Base-by-base conservation (phyloP, 176 grass and related monocot genomes). In the Paspalum vaginatum region DNA sequence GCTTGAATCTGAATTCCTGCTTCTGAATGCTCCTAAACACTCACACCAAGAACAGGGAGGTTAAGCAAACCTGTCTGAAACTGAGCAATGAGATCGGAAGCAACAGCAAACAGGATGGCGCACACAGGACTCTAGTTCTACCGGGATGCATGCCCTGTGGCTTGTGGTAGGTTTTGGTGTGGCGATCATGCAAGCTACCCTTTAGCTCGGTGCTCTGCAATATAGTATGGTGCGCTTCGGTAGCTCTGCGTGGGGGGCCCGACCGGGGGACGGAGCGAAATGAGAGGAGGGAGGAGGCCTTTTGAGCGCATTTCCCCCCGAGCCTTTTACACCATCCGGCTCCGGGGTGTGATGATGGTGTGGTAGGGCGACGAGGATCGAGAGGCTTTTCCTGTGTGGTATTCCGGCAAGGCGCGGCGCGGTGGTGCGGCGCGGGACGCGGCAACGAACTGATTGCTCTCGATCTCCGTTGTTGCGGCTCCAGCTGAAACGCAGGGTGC, bases 281-380 rank as follows among this genome's bases (percentile, higher is more conserved):
- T 87, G 65, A 48, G 65, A 78, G 40, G 61, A n/a, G 9, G 60
- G 64, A 17, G 55, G 20, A 68, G 56, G 52, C 81, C 81, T 76
- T 85, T 89, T 81, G 56, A 86, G 49, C 78, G 85, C 60, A 81
- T 79, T 79, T 79, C 9, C 50, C 65, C 38, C 65, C 38, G 71
- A 85, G 60, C 79, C 71, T 91, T 91, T 91, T 69, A 39, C 77
- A 46, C 42, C n/a, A n/a, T n/a, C n/a, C n/a, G n/a, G n/a, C 68
- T 70, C 79, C 70, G 21, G 57, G 55, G 56, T 21, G 41, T 92
- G 83, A 92, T 89, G 87, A 76, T 85, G 87, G 40, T 14, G 42
- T 71, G 78, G 82, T 88, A 17, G 52, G 32, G 80, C 57, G 55
- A 61, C 0, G 43, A 55, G 46, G 43, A n/a, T n/a, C n/a, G n/a